Base-by-base conservation (phyloP, 1,284 basidiomycete species). In the Farysia itapuensis region DNA sequence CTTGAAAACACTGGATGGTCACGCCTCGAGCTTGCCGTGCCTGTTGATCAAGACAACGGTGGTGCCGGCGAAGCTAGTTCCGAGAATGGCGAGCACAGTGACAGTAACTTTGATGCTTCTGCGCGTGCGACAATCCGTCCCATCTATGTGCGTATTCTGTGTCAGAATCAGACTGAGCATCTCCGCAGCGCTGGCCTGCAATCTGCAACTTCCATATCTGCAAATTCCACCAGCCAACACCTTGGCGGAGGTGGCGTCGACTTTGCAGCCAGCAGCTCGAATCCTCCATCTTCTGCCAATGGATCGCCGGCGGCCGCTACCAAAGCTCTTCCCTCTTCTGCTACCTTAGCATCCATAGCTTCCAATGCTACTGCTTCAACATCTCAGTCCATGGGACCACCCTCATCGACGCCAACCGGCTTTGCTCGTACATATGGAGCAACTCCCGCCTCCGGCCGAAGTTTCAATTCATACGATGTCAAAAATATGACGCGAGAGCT, bases 1-100 rank as follows among this genome's bases (percentile, higher is more conserved):
- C 80, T 81, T 74, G 76, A 77, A 12, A 81, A 81, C 71, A 81
- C 81, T 5, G 80, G 78, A 1, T 81, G 80, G 80, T 79, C 77
- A 0, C 64, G 79, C 24, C 41, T 79, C 32, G 78, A 81, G 51
- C 35, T 81, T 4, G 79, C 60, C 2, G 70, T 69, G 8, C 58
- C 61, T 2, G 24, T 31, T 20, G 51, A 50, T 19, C 34, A 24
- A 7, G 40, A 50, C 20, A 34, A 35, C 5, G 38, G 37, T 1
- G 16, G 29, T 15, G 25, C 25, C 8, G 18, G 5, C 22, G 31
- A 1, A 31, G 26, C 21, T n/a, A 11, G 23, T 21, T 15, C 18
- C 19, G 20, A 8, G 19, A 11, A 16, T 13, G 5, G n/a, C n/a
- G n/a, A n/a, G n/a, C n/a, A n/a, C n/a, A n/a, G n/a, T n/a, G n/a